Conservation (phyloP, 2,329 filamentous ascomycete genomes). For the Domatiomyces globalis region DNA sequence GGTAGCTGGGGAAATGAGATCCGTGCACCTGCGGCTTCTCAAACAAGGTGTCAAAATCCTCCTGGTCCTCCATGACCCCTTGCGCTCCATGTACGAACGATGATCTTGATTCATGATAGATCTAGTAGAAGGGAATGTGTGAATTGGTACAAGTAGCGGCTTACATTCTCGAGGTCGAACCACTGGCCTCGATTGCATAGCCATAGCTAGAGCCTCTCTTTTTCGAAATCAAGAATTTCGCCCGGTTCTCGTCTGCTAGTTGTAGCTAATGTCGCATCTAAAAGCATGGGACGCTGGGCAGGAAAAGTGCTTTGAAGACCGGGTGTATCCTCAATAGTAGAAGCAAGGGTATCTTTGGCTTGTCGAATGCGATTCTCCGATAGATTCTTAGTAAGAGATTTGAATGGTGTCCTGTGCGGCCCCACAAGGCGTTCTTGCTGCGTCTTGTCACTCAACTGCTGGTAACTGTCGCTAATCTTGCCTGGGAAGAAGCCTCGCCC, state of each 20-base stretch:
- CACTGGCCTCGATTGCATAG: neutral
- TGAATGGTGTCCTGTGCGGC: constrained; percentile 1
- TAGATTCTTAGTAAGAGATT: no score
- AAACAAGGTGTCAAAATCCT: neutral
- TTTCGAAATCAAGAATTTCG: neutral
- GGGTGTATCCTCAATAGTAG: neutral
- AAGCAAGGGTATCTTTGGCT: neutral
- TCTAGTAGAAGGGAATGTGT: constrained; percentile 11
- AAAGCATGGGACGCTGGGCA: neutral
- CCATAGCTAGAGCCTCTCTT: neutral
- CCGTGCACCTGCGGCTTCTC: neutral
- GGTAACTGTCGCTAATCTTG: neutral
- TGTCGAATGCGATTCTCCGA: constrained; percentile 2
- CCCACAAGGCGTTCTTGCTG: neutral
- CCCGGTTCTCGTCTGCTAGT: neutral
- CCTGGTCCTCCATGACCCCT: neutral
- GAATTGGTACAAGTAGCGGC: neutral
- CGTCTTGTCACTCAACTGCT: neutral
- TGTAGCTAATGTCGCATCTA: neutral
- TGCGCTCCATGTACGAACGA: neutral
- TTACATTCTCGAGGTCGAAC: neutral
- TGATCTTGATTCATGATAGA: neutral
- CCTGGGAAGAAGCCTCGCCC: neutral
- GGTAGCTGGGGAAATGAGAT: neutral
- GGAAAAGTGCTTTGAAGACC: neutral